Evolutionary conservation across 2,329 filamentous ascomycete genomes (phyloP).

Genomic region (Talaromyces sp.): DNA sequence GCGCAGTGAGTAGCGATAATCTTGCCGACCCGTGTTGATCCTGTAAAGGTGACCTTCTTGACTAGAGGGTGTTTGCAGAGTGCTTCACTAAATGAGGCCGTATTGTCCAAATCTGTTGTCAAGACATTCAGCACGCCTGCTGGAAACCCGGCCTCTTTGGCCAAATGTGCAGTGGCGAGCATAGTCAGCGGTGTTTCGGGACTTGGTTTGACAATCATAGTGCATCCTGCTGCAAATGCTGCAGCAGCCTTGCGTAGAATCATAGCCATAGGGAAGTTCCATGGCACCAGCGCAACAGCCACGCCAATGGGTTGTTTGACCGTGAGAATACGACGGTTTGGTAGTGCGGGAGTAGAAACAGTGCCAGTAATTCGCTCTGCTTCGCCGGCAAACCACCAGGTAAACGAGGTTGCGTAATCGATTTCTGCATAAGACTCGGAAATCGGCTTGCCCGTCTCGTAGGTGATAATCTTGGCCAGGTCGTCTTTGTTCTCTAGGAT

Average conservation of each 20-base stretch:
- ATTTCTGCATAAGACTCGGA: slow-evolving; percentile 71
- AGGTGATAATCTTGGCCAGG: slow-evolving; percentile 75
- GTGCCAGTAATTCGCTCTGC: slow-evolving; percentile 70
- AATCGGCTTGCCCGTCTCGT: slow-evolving; percentile 84
- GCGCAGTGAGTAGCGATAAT: slow-evolving; percentile 30
- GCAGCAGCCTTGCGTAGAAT: slow-evolving; percentile 42
- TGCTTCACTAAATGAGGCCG: slow-evolving; percentile 25
- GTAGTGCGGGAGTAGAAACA: slow-evolving; percentile 64
- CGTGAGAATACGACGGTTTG: slow-evolving; percentile 67
- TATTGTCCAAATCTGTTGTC: slow-evolving; percentile 28
- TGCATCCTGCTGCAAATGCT: slow-evolving; percentile 36
- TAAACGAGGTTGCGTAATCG: slow-evolving; percentile 68
- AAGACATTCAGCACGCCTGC: slow-evolving; percentile 32
- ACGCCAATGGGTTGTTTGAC: slow-evolving; percentile 82
- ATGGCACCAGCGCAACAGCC: slow-evolving; percentile 77
- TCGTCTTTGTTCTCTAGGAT: slow-evolving; percentile 76
- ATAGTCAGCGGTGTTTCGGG: slow-evolving; percentile 32
- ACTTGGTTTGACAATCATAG: slow-evolving; percentile 34
- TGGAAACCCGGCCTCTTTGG: slow-evolving; percentile 30
- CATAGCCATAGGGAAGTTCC: slow-evolving; percentile 83
- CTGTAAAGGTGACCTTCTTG: slow-evolving; percentile 32
- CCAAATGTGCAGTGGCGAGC: slow-evolving; percentile 28
- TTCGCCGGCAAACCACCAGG: slow-evolving; percentile 79
- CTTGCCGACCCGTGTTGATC: slow-evolving; percentile 30
- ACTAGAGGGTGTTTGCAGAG: slow-evolving; percentile 27